Evolutionary conservation across 768 basidiomycete species (phyloP).

Genomic region (Pholiota microspora): DNA sequence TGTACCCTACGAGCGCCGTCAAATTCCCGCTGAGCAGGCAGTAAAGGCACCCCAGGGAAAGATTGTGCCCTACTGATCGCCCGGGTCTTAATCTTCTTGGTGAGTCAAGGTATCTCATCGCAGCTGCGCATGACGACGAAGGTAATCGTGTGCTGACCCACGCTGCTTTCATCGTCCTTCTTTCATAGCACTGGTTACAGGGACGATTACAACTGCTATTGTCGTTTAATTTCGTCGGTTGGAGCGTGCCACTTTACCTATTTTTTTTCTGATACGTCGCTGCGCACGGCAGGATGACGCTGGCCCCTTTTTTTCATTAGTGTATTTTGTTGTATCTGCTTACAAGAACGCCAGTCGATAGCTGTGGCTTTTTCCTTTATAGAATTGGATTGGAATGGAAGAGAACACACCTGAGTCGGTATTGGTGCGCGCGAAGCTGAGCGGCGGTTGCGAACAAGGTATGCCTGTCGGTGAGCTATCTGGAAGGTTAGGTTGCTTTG

Average conservation of each 20-base stretch:
- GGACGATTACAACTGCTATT: background rate
- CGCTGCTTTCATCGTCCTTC: background rate
- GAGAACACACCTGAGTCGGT: background rate
- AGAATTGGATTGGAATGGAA: slow-evolving; percentile 10
- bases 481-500: background rate
- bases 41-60: slow-evolving; percentile 20
- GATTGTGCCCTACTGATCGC: slow-evolving; percentile 21
- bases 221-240: background rate
- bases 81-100: background rate
- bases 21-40: slow-evolving; percentile 28
- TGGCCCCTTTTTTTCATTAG: background rate
- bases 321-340: slow-evolving; percentile 1
- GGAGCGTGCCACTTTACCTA: background rate
- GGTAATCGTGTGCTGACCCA: background rate
- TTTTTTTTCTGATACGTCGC: background rate
- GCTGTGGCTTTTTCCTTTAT: slow-evolving; percentile 16
- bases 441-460: background rate
- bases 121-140: background rate
- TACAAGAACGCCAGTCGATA: slow-evolving; percentile 11
- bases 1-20: slow-evolving; percentile 16
- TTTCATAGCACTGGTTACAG: background rate
- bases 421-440: background rate
- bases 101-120: background rate
- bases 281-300: background rate
- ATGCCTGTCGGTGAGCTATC: background rate